Percentiles rank a stretch among this genome's conserved stretches.
phyloP scores from a whole-genome alignment of 2,329 filamentous ascomycete genomes.

The Cercospora sp. region DNA sequence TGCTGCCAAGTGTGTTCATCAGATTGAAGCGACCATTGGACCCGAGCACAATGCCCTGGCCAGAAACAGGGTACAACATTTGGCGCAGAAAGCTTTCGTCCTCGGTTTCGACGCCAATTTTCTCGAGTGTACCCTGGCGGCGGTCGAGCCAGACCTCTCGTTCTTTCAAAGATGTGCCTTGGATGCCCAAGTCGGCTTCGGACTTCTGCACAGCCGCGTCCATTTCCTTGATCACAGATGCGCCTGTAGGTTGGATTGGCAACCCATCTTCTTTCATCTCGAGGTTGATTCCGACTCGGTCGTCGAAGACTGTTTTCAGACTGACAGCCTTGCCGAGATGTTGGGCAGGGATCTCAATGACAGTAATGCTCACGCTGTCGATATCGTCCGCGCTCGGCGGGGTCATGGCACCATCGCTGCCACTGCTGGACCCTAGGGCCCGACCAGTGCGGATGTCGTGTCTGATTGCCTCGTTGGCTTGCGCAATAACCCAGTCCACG shows the following conservation, averaged over 20 bases:
- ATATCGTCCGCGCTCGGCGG: slow-evolving; percentile 65
- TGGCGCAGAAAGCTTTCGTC: slow-evolving; percentile 79
- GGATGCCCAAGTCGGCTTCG: slow-evolving; percentile 76
- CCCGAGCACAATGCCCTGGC: slow-evolving; percentile 78
- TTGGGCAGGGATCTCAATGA: slow-evolving; percentile 81
- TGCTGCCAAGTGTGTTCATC: slow-evolving; percentile 70
- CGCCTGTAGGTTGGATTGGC: slow-evolving; percentile 69
- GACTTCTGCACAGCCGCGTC: slow-evolving; percentile 74
- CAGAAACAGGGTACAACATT: slow-evolving; percentile 74
- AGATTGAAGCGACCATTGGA: slow-evolving; percentile 78
- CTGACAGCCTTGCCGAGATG: slow-evolving; percentile 82
- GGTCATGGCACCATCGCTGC: slow-evolving; percentile 61
- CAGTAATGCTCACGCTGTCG: slow-evolving; percentile 84
- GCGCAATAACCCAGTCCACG: slow-evolving; percentile 89
- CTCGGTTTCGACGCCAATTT: slow-evolving; percentile 78
- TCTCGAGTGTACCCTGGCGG: slow-evolving; percentile 80
- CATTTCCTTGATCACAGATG: slow-evolving; percentile 85
- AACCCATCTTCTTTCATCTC: slow-evolving; percentile 98
- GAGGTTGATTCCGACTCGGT: slow-evolving; percentile 85
- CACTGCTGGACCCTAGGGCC: slow-evolving; percentile 66
- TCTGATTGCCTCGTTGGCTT: slow-evolving; percentile 82
- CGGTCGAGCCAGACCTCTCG: slow-evolving; percentile 78
- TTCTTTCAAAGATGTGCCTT: slow-evolving; percentile 66
- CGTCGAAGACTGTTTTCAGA: slow-evolving; percentile 89
- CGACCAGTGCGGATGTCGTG: slow-evolving; percentile 68